Evolutionary conservation across 371 early-diverging fungal genomes (phyloP).

Genomic region (Nematocida major): DNA sequence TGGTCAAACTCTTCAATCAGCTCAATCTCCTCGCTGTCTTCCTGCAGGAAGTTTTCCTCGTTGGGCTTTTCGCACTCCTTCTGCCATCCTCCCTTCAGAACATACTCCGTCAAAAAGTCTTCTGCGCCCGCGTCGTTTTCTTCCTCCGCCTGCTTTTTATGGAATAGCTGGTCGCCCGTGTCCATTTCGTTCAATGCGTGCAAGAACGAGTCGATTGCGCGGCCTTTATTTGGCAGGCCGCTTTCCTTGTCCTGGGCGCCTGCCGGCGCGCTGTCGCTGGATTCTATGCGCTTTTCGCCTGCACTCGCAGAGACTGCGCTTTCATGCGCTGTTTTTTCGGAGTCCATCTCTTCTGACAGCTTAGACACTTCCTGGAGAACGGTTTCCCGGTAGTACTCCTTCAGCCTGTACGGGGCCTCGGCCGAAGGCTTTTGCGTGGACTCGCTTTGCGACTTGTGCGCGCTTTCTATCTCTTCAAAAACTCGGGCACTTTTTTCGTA

Average conservation of each 20-base stretch:
- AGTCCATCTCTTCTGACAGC: background rate
- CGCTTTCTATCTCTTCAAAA: conserved; percentile 6
- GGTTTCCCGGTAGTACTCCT: conserved; percentile 37
- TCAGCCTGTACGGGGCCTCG: conserved; percentile 4
- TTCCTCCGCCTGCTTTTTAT: background rate
- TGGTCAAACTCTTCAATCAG: conserved; percentile 41
- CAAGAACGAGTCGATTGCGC: conserved; percentile 7
- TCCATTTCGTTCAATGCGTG: background rate
- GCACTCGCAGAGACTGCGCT: background rate
- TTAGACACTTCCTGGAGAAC: background rate
- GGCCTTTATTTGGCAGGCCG: conserved; percentile 14
- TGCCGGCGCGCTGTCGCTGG: background rate
- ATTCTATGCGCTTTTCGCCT: background rate
- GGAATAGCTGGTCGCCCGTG: conserved; percentile 1
- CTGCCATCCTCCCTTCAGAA: conserved; percentile 36
- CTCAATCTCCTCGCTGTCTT: conserved; percentile 46
- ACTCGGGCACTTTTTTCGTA: background rate
- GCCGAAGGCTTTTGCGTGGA: background rate
- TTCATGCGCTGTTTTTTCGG: background rate
- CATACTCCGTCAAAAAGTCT: conserved; percentile 20
- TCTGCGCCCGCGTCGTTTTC: background rate
- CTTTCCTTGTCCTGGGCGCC: background rate
- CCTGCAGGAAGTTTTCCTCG: conserved; percentile 13
- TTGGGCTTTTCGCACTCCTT: background rate
- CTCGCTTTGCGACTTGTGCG: background rate